Conservation (phyloP, 352 stramenopile species). For the Phytophthora palmivora region DNA sequence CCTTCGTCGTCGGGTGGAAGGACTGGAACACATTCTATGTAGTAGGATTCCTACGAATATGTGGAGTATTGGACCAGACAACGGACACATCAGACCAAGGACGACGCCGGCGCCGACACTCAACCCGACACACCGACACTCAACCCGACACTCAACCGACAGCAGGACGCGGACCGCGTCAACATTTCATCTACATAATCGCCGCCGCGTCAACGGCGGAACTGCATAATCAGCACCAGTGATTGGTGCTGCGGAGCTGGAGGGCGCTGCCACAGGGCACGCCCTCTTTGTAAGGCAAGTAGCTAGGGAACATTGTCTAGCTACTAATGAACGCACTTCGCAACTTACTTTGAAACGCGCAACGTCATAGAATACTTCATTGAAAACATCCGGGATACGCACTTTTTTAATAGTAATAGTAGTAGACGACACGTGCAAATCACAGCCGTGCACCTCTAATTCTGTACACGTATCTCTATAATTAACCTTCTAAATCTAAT, state of each 20-base stretch:
- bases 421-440: too few species aligned
- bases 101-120: too few species aligned
- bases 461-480: too few species aligned
- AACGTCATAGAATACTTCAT: slow-evolving; percentile 1
- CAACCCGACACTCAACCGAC: not conserved
- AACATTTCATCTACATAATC: slow-evolving; percentile 1
- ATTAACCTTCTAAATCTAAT: too few species aligned
- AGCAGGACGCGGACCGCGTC: slow-evolving; percentile 1
- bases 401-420: too few species aligned
- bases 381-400: too few species aligned
- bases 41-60: too few species aligned
- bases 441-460: too few species aligned
- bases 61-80: not conserved
- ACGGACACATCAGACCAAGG: slow-evolving; percentile 2
- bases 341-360: slow-evolving; percentile 2
- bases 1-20: too few species aligned
- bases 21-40: too few species aligned
- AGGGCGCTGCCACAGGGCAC: not conserved
- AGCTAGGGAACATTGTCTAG: not conserved
- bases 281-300: not conserved
- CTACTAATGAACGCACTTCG: not conserved
- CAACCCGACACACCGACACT: slow-evolving; percentile 1
- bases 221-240: too few species aligned
- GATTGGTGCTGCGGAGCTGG: too few species aligned
- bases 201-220: not conserved